Evolutionary conservation across 352 stramenopile genomes (phyloP).

Genomic region (Pythium brassicae): DNA sequence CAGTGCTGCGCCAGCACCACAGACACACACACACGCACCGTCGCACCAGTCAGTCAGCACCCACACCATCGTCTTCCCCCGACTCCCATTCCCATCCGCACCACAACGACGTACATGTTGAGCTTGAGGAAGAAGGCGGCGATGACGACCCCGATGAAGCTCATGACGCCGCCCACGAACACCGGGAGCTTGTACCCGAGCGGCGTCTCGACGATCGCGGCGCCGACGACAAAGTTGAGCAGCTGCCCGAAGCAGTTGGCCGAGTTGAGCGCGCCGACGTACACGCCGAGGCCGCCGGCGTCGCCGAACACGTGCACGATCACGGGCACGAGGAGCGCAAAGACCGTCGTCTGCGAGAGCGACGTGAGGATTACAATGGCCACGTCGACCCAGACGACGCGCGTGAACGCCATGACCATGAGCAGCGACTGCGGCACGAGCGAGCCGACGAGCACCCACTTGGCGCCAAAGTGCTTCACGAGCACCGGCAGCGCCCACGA

Average conservation of each 20-base stretch:
- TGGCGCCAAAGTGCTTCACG: not conserved
- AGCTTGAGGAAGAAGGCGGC: constrained; percentile 52
- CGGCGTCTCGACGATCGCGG: not conserved
- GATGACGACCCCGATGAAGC: constrained; percentile 52
- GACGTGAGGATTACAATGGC: not conserved
- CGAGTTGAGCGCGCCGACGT: constrained; percentile 49
- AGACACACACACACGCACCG: not conserved
- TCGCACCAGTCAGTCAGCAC: not conserved
- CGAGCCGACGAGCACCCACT: not conserved
- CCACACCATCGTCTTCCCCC: no score
- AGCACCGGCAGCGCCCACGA: constrained; percentile 9
- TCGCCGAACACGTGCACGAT: constrained; percentile 27
- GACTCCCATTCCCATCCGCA: not conserved
- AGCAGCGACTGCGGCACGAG: not conserved
- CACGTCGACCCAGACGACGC: not conserved
- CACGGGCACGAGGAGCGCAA: constrained; percentile 13
- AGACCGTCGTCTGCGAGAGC: not conserved
- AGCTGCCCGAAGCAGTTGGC: constrained; percentile 10
- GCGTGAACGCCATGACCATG: not conserved
- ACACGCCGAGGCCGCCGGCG: constrained; percentile 28
- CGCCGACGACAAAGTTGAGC: not conserved
- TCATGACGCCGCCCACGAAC: constrained; percentile 25
- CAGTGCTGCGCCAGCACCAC: not conserved
- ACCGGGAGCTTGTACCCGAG: constrained; percentile 9
- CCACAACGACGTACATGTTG: constrained; percentile 41